These are phyloP conservation scores for Amphirosellinia nigrospora DNA, from an alignment of 495 filamentous ascomycete species.

Conservation along the genomic window DNA sequence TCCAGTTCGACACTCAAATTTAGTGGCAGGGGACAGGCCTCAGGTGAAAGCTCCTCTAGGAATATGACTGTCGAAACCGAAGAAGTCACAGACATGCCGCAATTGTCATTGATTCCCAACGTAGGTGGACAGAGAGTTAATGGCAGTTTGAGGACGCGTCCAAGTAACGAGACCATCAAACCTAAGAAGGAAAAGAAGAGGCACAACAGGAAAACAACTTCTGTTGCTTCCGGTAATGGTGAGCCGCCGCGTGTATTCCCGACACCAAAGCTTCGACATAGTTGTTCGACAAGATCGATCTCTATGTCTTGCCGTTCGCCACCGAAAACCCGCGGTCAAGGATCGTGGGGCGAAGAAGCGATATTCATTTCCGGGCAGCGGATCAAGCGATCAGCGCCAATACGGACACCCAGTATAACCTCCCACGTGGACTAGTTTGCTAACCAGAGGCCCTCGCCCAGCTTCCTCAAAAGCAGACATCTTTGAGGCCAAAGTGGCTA, in stretches of 20 bases:
- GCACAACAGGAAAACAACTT: constrained; percentile 73
- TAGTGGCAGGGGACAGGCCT: constrained; percentile 56
- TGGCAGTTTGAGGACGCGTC: constrained; percentile 82
- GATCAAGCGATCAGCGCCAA: constrained; percentile 26
- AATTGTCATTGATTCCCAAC: constrained; percentile 77
- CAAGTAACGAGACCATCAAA: constrained; percentile 90
- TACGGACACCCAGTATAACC: constrained; percentile 39
- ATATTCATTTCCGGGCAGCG: constrained; percentile 24
- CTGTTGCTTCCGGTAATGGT: constrained; percentile 74
- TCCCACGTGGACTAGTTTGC: constrained; percentile 53
- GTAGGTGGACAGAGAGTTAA: constrained; percentile 66
- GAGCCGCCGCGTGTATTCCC: constrained; percentile 51
- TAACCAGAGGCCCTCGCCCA: constrained; percentile 57
- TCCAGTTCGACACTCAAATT: constrained; percentile 53
- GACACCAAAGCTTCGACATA: constrained; percentile 42
- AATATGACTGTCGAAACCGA: constrained; percentile 99
- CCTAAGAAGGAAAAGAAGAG: constrained; percentile 93
- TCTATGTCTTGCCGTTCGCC: constrained; percentile 39
- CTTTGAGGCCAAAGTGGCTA: constrained; percentile 95
- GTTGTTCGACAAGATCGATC: constrained; percentile 45
- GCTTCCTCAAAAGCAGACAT: constrained; percentile 97
- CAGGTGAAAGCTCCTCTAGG: constrained; percentile 74
- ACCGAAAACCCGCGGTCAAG: constrained; percentile 45
- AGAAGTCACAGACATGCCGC: constrained; percentile 89
- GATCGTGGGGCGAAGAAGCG: constrained; percentile 41